Conservation (phyloP, 257 asterid species). For the Solanum ahanhuiri region DNA sequence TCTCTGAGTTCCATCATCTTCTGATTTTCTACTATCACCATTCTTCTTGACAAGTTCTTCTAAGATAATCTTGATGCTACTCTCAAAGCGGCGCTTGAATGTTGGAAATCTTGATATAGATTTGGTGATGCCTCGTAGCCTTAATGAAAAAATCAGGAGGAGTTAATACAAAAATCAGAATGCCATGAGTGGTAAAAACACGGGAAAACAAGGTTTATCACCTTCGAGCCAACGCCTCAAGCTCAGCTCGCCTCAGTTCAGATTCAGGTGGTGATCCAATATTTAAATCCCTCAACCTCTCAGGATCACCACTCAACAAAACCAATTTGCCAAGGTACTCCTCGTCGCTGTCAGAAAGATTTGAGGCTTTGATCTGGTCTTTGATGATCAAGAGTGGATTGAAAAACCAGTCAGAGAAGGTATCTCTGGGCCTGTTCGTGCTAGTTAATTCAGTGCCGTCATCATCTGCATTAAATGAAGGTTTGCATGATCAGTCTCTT, state of each 20-base stretch:
- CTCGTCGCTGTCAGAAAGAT: constrained; percentile 71
- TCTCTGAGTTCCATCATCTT: constrained; percentile 4
- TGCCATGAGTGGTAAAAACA: not conserved
- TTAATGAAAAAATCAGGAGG: constrained; percentile 6
- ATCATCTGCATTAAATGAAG: constrained; percentile 33
- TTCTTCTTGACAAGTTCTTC: constrained; percentile 65
- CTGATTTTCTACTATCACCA: constrained; percentile 16
- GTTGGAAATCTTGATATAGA: constrained; percentile 88
- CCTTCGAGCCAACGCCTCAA: constrained; percentile 88
- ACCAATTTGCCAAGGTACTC: constrained; percentile 65
- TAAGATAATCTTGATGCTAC: constrained; percentile 35
- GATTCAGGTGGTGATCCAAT: constrained; percentile 40
- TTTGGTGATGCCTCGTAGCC: constrained; percentile 83
- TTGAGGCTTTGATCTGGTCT: constrained; percentile 74
- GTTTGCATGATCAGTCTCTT: not conserved
- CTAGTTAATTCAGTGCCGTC: constrained; percentile 55
- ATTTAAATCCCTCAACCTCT: constrained; percentile 42
- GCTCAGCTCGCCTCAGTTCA: constrained; percentile 72
- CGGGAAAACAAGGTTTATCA: constrained; percentile 6
- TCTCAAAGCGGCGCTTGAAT: constrained; percentile 74
- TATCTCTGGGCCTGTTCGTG: constrained; percentile 75
- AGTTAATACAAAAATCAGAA: not conserved
- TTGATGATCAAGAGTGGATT: constrained; percentile 80
- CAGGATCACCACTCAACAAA: constrained; percentile 46
- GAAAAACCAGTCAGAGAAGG: constrained; percentile 78